These are phyloP conservation scores for Didymella pomorum DNA, from an alignment of 2,329 filamentous ascomycete species.

Conservation along the genomic window DNA sequence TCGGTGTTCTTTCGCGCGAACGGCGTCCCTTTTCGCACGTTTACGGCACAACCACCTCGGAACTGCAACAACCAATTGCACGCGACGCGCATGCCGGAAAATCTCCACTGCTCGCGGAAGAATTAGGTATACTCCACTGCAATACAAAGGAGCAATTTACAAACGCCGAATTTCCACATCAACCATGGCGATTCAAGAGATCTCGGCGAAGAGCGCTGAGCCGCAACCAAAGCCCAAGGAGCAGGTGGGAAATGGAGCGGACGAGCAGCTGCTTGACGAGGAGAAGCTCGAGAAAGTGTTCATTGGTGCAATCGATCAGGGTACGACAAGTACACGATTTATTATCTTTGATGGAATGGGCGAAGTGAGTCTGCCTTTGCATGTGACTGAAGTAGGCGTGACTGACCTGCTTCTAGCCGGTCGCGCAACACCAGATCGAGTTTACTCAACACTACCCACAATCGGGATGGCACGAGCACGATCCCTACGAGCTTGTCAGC, in stretches of 20 bases:
- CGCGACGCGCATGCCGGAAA: conserved; percentile 23
- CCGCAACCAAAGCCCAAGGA: conserved; percentile 48
- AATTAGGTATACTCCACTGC: conserved; percentile 18
- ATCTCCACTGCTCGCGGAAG: conserved; percentile 26
- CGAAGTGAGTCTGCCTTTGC: conserved; percentile 36
- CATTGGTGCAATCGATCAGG: conserved; percentile 88
- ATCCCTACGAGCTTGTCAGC: conserved; percentile 76
- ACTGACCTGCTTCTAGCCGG: conserved; percentile 58
- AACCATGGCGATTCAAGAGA: conserved; percentile 41
- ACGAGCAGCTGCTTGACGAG: conserved; percentile 39
- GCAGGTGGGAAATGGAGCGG: conserved; percentile 29
- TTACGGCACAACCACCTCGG: conserved; percentile 32
- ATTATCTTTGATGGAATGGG: conserved; percentile 86
- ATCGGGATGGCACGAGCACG: conserved; percentile 91
- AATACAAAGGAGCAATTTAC: conserved; percentile 10
- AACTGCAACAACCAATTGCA: conserved; percentile 21
- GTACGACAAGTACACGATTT: conserved; percentile 88
- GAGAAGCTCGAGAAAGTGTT: conserved; percentile 65
- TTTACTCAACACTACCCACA: conserved; percentile 85
- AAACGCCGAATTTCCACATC: conserved; percentile 8
- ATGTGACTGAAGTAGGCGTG: background rate
- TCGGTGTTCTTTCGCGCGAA: conserved; percentile 35
- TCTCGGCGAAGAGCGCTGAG: conserved; percentile 35
- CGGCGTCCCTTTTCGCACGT: conserved; percentile 20
- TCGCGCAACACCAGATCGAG: conserved; percentile 85